phyloP scores from a whole-genome alignment of 305 asterid species.

The Solanum hybrid region DNA sequence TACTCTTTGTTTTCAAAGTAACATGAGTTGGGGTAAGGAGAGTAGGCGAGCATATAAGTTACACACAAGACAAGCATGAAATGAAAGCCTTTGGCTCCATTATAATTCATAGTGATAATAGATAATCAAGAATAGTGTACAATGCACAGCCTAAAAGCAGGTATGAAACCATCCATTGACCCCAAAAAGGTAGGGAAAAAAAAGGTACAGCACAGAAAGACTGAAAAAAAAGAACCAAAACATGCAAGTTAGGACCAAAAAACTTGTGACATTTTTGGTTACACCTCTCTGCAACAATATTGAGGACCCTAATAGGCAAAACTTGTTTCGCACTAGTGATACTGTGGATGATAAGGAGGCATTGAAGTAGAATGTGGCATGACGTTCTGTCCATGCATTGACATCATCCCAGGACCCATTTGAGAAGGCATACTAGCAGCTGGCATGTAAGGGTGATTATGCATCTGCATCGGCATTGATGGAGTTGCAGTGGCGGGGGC shows the following conservation, averaged over 20 bases:
- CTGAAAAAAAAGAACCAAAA: neutral
- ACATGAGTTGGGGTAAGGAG: neutral
- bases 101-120: neutral
- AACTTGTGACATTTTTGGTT: neutral
- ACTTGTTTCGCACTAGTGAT: neutral
- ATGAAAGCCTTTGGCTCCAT: neutral
- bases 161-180: neutral
- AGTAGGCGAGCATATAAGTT: neutral
- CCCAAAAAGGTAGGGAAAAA: neutral
- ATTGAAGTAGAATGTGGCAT: slow-evolving; percentile 38
- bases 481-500: slow-evolving; percentile 19
- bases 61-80: neutral
- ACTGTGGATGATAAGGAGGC: slow-evolving; percentile 46
- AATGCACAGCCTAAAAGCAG: neutral
- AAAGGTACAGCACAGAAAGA: neutral
- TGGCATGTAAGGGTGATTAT: slow-evolving; percentile 48
- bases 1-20: neutral
- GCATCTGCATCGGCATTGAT: slow-evolving; percentile 65
- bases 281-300: slow-evolving; percentile 1
- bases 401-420: slow-evolving; percentile 42
- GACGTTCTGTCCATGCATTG: slow-evolving; percentile 40
- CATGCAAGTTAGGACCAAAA: neutral
- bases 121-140: neutral
- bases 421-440: slow-evolving; percentile 29
- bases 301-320: neutral